Evolutionary conservation across 257 asterid species (phyloP).

Genomic region (Ballota nigra): DNA sequence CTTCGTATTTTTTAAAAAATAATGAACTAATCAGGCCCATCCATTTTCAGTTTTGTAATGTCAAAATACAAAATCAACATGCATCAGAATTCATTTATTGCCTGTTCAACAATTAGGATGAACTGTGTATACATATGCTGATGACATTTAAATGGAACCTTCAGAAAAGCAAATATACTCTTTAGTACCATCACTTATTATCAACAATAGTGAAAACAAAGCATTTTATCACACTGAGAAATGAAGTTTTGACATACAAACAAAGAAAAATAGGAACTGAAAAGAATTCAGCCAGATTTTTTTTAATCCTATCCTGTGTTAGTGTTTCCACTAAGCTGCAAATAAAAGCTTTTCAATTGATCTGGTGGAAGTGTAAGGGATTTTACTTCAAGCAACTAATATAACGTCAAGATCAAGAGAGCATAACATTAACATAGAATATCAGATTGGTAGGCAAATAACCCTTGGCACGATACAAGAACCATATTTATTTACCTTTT

Average conservation of each 20-base stretch:
- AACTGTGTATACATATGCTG: not conserved
- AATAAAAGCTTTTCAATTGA: not conserved
- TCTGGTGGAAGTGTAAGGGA: not conserved
- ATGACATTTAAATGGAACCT: not conserved
- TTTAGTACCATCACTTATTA: not conserved
- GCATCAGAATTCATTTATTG: not conserved
- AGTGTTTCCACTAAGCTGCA: not conserved
- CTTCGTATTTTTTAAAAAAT: not conserved
- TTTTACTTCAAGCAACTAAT: not conserved
- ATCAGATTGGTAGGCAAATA: not conserved
- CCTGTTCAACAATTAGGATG: not conserved
- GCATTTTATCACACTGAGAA: not conserved
- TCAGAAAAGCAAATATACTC: not conserved
- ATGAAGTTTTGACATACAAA: not conserved
- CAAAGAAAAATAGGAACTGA: not conserved
- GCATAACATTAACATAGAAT: not conserved
- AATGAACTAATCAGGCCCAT: not conserved
- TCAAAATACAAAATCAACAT: not conserved
- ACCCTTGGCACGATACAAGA: not conserved
- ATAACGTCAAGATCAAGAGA: not conserved
- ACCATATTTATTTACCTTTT: constrained; percentile 41
- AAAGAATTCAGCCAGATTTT: not conserved
- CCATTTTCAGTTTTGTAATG: not conserved
- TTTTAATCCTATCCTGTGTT: not conserved
- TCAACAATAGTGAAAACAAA: not conserved